A percentile compares a stretch with the other conserved stretches of the same genome.
Conservation (phyloP, 257 asterid species). For the Vinca minor region DNA sequence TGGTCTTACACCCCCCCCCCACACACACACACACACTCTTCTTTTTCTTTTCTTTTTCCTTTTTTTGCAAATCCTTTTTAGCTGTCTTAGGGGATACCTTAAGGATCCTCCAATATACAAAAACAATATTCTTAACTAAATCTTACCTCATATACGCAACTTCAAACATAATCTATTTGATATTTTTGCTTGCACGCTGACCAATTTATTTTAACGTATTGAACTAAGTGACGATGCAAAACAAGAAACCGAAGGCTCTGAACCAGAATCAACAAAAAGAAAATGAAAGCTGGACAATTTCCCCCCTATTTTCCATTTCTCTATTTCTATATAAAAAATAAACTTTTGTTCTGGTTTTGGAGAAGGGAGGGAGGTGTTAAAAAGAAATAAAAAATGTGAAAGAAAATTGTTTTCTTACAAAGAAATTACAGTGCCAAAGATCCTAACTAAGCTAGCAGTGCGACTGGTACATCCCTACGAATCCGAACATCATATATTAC, state of each 20-base stretch:
- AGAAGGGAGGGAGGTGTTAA: background rate
- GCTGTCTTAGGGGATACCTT: too few relatives aligned
- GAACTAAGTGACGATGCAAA: background rate
- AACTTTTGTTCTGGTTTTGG: background rate
- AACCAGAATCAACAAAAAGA: background rate
- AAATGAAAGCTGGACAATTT: background rate
- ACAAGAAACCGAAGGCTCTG: background rate
- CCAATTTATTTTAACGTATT: background rate
- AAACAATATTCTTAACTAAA: too few relatives aligned
- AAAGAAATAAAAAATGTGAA: conserved; percentile 4
- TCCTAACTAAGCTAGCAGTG: conserved; percentile 14
- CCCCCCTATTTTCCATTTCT: conserved; percentile 6
- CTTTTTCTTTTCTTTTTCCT: too few relatives aligned
- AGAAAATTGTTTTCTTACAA: conserved; percentile 20
- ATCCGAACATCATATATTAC: conserved; percentile 27
- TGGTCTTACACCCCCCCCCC: too few relatives aligned
- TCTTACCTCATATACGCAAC: too few relatives aligned
- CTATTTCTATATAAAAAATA: conserved; percentile 22
- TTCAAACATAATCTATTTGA: too few relatives aligned
- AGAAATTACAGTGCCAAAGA: conserved; percentile 13
- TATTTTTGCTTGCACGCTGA: too few relatives aligned
- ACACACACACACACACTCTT: too few relatives aligned
- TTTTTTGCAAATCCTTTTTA: too few relatives aligned
- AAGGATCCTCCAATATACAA: too few relatives aligned
- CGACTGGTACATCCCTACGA: conserved; percentile 9